Base-by-base conservation (phyloP, 768 basidiomycete species). In the Goffeauzyma gilvescens region DNA sequence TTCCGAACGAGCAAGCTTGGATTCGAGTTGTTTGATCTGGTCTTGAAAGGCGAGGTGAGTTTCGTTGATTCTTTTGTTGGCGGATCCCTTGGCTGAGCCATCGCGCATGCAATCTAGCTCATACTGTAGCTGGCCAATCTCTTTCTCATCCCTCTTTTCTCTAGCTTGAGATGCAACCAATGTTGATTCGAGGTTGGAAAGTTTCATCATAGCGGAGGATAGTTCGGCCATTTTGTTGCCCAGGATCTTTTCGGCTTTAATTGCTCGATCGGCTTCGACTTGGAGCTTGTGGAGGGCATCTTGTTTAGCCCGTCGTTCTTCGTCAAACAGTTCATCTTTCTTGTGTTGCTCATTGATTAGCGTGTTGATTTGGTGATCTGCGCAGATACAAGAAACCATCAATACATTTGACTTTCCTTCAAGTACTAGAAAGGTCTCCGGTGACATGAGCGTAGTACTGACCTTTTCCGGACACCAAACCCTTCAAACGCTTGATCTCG, bases 391-490 rank as follows among this genome's bases (percentile, higher is more conserved):
- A 45, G 8, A 6, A 18, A n/a, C 5, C 10, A 12, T 17, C 6
- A 5, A 14, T 8, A 12, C 9, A 34, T 10, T 34, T 17, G 8
- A 17, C 33, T 35, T 18, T 9, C 17, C 17, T 12, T 21, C 17
- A 33, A 5, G 13, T 7, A 17, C 3, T n/a, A 40, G n/a, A 15
- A n/a, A 5, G 15, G 14, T 7, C 18, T 18, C 9, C 17, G 20
- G 5, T 23, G 5, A 13, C n/a, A 20, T n/a, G 1, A 2, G n/a
- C 15, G 17, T 30, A 15, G 6, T 17, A 46, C 55, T 22, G 13
- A 65, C 63, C 59, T 50, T 60, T 61, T 18, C 53, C 49, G 2
- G 49, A 43, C 17, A 63, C 27, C 41, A 57, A 55, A 36, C 42
- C 45, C 38, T 58, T 63, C 17, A 63, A 46, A 22, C 52, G 52